phyloP scores from a whole-genome alignment of 2,329 filamentous ascomycete species.

The Verticillium nonalfalfae region DNA sequence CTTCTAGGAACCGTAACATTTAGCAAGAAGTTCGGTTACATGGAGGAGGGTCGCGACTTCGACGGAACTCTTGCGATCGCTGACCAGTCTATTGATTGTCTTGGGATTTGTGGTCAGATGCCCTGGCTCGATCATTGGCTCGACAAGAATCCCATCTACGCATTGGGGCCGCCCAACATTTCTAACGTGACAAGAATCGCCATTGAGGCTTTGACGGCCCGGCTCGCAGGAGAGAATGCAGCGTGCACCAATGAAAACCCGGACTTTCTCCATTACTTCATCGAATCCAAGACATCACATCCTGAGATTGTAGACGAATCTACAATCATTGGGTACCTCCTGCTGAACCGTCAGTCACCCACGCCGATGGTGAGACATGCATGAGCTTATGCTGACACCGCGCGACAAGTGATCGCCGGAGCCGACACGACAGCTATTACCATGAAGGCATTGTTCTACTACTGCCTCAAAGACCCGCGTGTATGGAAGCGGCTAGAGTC shows the following conservation, averaged over 20 bases:
- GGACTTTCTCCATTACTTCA: slow-evolving; percentile 25
- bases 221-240: slow-evolving; percentile 5
- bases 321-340: slow-evolving; percentile 19
- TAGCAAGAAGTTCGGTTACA: slow-evolving; percentile 32
- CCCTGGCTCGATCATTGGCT: slow-evolving; percentile 18
- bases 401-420: slow-evolving; percentile 21
- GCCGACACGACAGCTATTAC: slow-evolving; percentile 29
- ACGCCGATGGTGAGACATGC: background rate
- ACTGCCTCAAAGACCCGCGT: slow-evolving; percentile 23
- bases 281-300: slow-evolving; percentile 24
- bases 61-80: slow-evolving; percentile 23
- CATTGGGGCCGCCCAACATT: slow-evolving; percentile 15
- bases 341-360: slow-evolving; percentile 17
- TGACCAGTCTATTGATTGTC: slow-evolving; percentile 24
- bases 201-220: slow-evolving; percentile 10
- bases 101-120: slow-evolving; percentile 20
- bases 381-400: background rate
- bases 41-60: slow-evolving; percentile 28
- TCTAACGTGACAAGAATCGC: slow-evolving; percentile 14
- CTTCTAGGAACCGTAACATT: slow-evolving; percentile 33
- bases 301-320: slow-evolving; percentile 28
- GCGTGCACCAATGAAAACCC: slow-evolving; percentile 8
- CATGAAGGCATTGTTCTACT: slow-evolving; percentile 26
- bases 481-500: slow-evolving; percentile 19
- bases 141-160: slow-evolving; percentile 21